Percentiles rank a stretch among this genome's conserved stretches.
Conservation (phyloP, 2,329 filamentous ascomycete genomes). For the Dactylonectria estremocensis region DNA sequence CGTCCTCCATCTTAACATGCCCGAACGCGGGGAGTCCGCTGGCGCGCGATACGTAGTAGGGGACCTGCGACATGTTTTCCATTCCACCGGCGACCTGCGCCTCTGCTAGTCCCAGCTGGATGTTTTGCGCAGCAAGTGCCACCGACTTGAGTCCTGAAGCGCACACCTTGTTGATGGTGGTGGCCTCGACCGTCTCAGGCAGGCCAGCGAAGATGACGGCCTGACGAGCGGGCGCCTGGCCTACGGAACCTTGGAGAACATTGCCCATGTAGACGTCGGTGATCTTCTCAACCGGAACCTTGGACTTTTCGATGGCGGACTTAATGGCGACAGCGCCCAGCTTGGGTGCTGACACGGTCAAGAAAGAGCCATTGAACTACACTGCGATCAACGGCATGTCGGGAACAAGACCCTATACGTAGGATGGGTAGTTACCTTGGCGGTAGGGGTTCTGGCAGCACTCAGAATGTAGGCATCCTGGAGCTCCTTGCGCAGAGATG, state of each 20-base stretch:
- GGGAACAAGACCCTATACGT: background rate
- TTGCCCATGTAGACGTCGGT: conserved; percentile 98
- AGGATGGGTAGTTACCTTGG: conserved; percentile 73
- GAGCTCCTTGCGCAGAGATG: conserved; percentile 74
- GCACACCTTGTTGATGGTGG: conserved; percentile 98
- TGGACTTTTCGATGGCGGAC: conserved; percentile 88
- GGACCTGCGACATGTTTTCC: conserved; percentile 97
- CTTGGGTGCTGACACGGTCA: conserved; percentile 85
- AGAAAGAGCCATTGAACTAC: conserved; percentile 95
- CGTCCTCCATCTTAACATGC: conserved; percentile 89
- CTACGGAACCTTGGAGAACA: conserved; percentile 86
- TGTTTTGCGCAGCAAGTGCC: conserved; percentile 90
- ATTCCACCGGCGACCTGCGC: conserved; percentile 95
- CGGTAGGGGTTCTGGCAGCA: conserved; percentile 89
- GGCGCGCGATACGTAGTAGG: conserved; percentile 90
- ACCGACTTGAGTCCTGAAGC: conserved; percentile 96
- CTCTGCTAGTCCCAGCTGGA: conserved; percentile 90
- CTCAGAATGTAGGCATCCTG: conserved; percentile 95
- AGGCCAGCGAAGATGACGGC: conserved; percentile 91
- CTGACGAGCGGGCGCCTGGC: conserved; percentile 93
- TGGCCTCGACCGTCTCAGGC: conserved; percentile 84
- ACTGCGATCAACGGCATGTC: conserved; percentile 11
- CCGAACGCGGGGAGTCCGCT: conserved; percentile 89
- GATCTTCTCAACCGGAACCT: conserved; percentile 84
- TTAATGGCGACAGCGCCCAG: conserved; percentile 94